Conservation (phyloP, 176 grass and related monocot species). For the Oryza nivara region DNA sequence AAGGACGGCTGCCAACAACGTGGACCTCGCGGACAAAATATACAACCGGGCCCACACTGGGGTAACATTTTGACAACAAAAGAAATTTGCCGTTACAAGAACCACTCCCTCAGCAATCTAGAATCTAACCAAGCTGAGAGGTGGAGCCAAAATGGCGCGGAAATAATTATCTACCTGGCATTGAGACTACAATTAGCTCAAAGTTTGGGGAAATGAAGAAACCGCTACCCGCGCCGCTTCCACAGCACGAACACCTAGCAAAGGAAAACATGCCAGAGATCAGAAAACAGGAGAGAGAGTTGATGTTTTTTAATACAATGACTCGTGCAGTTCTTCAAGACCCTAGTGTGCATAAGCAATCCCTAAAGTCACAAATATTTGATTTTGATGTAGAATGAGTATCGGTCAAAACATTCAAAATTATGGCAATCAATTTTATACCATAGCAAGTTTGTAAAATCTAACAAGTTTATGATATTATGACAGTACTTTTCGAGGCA, state of each 20-base stretch:
- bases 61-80: constrained; percentile 35
- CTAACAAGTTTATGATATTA: too few species aligned
- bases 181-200: constrained; percentile 45
- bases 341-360: neutral
- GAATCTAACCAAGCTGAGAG: constrained; percentile 30
- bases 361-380: too few species aligned
- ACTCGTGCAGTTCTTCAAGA: neutral
- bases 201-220: constrained; percentile 40
- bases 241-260: constrained; percentile 47
- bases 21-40: constrained; percentile 48
- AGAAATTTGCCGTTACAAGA: constrained; percentile 33
- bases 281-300: constrained; percentile 26
- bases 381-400: too few species aligned
- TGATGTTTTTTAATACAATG: neutral
- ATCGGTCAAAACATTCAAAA: too few species aligned
- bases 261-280: constrained; percentile 1
- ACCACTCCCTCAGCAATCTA: constrained; percentile 23
- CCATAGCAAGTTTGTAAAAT: too few species aligned
- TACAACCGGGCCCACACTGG: constrained; percentile 51
- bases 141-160: constrained; percentile 36
- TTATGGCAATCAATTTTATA: too few species aligned
- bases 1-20: constrained; percentile 29
- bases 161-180: constrained; percentile 51
- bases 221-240: constrained; percentile 39
- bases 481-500: too few species aligned